Percentiles rank a stretch among this genome's conserved stretches.
Evolutionary conservation across 257 asterid genomes (phyloP).

Genomic region (Asclepias syriaca): DNA sequence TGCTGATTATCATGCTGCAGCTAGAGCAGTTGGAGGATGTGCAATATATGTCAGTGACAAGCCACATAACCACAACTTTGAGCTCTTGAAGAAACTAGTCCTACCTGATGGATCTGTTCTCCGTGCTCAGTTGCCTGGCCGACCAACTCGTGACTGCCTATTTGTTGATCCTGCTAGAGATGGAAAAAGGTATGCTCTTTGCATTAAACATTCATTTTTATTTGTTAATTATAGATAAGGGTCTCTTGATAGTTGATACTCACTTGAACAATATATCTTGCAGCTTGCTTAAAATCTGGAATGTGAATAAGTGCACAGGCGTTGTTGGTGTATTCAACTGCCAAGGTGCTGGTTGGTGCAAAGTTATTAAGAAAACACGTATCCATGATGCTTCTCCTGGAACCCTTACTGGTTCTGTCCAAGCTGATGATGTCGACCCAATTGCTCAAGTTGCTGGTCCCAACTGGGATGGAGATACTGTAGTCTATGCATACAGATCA

Average conservation of each 20-base stretch:
- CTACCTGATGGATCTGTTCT: slow-evolving; percentile 94
- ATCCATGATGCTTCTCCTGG: slow-evolving; percentile 88
- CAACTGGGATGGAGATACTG: slow-evolving; percentile 72
- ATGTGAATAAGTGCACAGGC: slow-evolving; percentile 65
- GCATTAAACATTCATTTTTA: neutral
- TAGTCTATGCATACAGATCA: slow-evolving; percentile 62
- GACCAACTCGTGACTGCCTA: slow-evolving; percentile 86
- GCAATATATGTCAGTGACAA: slow-evolving; percentile 87
- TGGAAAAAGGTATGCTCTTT: slow-evolving; percentile 53
- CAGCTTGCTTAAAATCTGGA: slow-evolving; percentile 98
- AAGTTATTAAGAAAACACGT: slow-evolving; percentile 65
- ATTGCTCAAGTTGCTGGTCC: slow-evolving; percentile 66
- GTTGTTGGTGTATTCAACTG: slow-evolving; percentile 94
- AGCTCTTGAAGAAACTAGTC: slow-evolving; percentile 78
- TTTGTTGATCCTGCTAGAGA: slow-evolving; percentile 94
- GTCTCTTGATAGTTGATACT: neutral
- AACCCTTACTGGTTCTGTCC: slow-evolving; percentile 74
- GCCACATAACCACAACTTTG: slow-evolving; percentile 87
- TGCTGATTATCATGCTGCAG: slow-evolving; percentile 96
- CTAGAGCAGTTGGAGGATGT: slow-evolving; percentile 69
- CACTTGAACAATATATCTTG: neutral
- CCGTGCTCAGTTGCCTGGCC: slow-evolving; percentile 85
- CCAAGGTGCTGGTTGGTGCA: slow-evolving; percentile 99
- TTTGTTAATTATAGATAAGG: neutral
- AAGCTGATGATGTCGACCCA: slow-evolving; percentile 56